Conservation (phyloP, 148 eudicot genomes). For the Camellia granthamiana region DNA sequence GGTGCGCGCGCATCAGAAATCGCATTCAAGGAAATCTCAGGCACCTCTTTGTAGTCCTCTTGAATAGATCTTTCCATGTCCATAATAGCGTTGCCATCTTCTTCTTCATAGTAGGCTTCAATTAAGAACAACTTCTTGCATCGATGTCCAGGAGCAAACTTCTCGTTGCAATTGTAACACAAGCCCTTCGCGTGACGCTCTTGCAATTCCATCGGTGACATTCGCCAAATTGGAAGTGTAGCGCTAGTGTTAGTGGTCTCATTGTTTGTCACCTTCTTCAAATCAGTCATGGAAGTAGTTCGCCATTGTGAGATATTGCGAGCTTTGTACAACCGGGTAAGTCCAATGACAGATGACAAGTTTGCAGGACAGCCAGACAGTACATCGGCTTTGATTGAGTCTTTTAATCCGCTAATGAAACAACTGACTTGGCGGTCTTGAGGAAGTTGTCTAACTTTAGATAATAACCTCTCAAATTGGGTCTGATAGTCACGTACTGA, state of each 20-base stretch:
- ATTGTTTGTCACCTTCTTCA: too few species aligned
- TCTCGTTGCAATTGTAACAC: conserved; percentile 1
- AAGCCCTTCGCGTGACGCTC: background rate
- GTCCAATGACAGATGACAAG: too few species aligned
- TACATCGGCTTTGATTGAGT: too few species aligned
- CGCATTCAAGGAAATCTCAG: conserved; percentile 3
- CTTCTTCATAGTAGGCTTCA: background rate
- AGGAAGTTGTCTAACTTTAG: too few species aligned
- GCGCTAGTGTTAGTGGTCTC: background rate
- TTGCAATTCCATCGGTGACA: background rate
- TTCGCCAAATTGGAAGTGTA: background rate
- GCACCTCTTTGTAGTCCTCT: background rate
- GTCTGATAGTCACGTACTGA: too few species aligned
- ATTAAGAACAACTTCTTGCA: conserved; percentile 13
- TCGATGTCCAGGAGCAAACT: background rate
- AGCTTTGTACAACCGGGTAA: too few species aligned
- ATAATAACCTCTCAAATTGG: too few species aligned
- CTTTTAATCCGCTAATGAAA: too few species aligned
- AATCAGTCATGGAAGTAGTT: too few species aligned
- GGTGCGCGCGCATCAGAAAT: background rate
- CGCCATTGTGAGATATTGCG: too few species aligned
- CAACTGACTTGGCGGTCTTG: too few species aligned
- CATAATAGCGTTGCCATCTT: background rate
- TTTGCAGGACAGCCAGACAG: too few species aligned
- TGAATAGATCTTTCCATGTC: background rate